phyloP scores from a whole-genome alignment of 257 asterid species.

The Leonotis leonurus region DNA sequence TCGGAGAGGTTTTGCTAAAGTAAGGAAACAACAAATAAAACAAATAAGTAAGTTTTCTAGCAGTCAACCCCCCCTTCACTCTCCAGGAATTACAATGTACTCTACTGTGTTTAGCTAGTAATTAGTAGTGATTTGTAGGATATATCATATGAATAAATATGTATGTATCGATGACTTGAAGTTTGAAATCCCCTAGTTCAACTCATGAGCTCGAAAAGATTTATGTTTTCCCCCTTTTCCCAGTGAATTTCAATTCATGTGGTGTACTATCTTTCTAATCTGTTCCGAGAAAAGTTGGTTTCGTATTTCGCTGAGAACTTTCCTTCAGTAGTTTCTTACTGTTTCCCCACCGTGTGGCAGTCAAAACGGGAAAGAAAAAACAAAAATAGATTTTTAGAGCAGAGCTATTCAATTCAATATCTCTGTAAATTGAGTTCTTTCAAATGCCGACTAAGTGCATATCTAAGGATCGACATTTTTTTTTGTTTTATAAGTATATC shows the following conservation, averaged over 20 bases:
- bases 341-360: neutral
- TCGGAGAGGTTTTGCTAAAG: slow-evolving; percentile 69
- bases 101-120: neutral
- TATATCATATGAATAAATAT: neutral
- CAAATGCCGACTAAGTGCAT: neutral
- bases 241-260: neutral
- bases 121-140: neutral
- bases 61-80: neutral
- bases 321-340: neutral
- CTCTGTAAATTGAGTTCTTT: neutral
- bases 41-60: slow-evolving; percentile 22
- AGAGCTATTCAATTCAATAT: neutral
- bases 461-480: neutral
- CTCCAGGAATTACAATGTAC: neutral
- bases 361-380: neutral
- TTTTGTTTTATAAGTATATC: neutral
- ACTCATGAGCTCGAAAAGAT: neutral
- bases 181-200: neutral
- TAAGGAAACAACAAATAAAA: slow-evolving; percentile 53
- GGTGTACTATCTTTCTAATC: neutral
- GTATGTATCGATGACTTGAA: neutral
- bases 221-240: neutral
- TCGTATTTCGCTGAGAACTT: neutral
- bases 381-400: neutral
- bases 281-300: neutral